A percentile compares a stretch with the other conserved stretches of the same genome.
Evolutionary conservation across 1,284 basidiomycete genomes (phyloP).

Genomic region (Heterobasidion irregulare): DNA sequence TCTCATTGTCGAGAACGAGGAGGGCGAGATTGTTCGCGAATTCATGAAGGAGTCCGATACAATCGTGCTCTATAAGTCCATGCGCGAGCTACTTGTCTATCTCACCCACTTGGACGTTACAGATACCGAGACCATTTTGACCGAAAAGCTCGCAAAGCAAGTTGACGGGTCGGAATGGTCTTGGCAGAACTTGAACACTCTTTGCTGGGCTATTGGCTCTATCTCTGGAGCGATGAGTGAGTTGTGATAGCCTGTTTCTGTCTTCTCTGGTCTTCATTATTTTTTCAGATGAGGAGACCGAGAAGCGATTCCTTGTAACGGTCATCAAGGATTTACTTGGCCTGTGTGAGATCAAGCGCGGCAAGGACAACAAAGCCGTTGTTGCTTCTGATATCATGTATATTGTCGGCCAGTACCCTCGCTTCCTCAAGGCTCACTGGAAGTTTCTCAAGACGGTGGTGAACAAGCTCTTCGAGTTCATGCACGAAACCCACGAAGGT

Average conservation of each 20-base stretch:
- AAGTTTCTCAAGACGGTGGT: constrained; percentile 99
- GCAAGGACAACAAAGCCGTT: constrained; percentile 99
- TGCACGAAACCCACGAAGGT: constrained; percentile 99
- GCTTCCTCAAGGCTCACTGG: constrained; percentile 99
- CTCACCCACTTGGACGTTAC: constrained; percentile 95
- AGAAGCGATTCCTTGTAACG: constrained; percentile 98
- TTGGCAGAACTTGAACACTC: constrained; percentile 98
- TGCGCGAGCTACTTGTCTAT: constrained; percentile 96
- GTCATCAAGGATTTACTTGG: constrained; percentile 99
- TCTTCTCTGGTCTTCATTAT: background rate
- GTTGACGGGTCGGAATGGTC: constrained; percentile 98
- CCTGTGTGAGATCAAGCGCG: constrained; percentile 96
- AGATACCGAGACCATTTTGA: constrained; percentile 96
- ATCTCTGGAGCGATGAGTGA: constrained; percentile 99
- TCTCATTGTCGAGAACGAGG: constrained; percentile 98
- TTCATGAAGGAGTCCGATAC: constrained; percentile 99
- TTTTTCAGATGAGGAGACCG: constrained; percentile 85
- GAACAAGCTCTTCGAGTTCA: constrained; percentile 99
- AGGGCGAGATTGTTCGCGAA: constrained; percentile 98
- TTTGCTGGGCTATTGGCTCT: constrained; percentile 99
- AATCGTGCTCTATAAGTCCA: constrained; percentile 97
- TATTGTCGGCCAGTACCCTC: constrained; percentile 98
- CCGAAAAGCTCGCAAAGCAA: constrained; percentile 95
- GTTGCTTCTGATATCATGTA: constrained; percentile 99
- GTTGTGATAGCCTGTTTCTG: constrained; percentile 20